Percentiles rank a stretch among this genome's conserved stretches.
Conservation (phyloP, 176 grass and related monocot genomes). For the Canna indica region DNA sequence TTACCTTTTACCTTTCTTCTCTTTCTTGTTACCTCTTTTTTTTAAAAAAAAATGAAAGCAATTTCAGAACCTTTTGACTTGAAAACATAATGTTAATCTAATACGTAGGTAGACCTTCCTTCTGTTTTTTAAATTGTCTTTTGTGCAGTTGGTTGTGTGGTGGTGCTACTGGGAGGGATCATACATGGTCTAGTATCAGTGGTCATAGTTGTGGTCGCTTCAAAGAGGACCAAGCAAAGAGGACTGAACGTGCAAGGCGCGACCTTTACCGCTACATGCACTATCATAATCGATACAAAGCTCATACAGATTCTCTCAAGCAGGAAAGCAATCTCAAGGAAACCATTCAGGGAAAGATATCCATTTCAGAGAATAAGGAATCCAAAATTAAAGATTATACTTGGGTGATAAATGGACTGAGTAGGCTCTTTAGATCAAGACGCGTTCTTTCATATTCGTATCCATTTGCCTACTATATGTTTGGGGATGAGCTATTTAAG, state of each 20-base stretch:
- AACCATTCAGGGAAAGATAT: conserved; percentile 70
- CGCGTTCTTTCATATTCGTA: conserved; percentile 76
- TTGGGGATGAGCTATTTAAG: conserved; percentile 46
- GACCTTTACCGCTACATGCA: conserved; percentile 38
- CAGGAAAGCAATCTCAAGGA: conserved; percentile 32
- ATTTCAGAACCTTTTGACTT: too few relatives aligned
- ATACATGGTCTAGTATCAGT: conserved; percentile 79
- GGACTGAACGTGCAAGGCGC: conserved; percentile 38
- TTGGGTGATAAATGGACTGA: conserved; percentile 83
- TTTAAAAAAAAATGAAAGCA: too few relatives aligned
- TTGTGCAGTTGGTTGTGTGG: conserved; percentile 85
- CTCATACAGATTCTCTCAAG: conserved; percentile 39
- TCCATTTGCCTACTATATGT: conserved; percentile 52
- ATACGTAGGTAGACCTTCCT: not conserved
- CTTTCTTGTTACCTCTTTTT: too few relatives aligned
- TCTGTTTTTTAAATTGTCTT: conserved; percentile 26
- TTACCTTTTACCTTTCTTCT: too few relatives aligned
- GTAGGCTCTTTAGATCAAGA: conserved; percentile 78
- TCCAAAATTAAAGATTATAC: conserved; percentile 85
- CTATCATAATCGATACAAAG: conserved; percentile 50
- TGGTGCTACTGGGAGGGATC: conserved; percentile 66
- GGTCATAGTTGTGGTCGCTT: conserved; percentile 86
- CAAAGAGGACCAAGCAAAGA: conserved; percentile 51
- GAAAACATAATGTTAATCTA: not conserved
- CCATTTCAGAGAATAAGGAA: conserved; percentile 83